Base-by-base conservation (phyloP, 2,329 filamentous ascomycete species). In the Aschersonia sp. region DNA sequence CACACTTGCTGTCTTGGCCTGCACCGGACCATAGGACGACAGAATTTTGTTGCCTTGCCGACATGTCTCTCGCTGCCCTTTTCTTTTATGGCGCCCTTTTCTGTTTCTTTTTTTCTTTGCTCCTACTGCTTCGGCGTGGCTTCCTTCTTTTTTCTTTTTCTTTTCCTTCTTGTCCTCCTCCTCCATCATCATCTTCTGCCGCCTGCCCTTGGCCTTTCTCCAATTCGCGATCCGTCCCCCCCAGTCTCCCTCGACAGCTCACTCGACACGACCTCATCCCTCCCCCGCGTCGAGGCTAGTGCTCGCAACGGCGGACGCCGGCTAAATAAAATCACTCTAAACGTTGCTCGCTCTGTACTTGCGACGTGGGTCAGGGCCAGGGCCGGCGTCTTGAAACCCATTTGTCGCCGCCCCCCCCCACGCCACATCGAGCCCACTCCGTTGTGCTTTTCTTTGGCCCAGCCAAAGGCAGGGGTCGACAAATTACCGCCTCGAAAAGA, bases 341-440 rank as follows among this genome's bases (percentile, higher is more conserved):
- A 7, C 35, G 12, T 7, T 38, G 35, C 35, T 12, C 35, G 20
- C 20, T 20, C 35, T 20, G 40, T 62, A 61, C 62, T 67, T 71
- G 68, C 70, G 64, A 68, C 68, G 65, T 61, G 61, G 67, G 68
- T 69, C 70, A 70, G 67, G 66, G 64, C 66, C 61, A 61, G 40
- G 60, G 61, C 58, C 60, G 62, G 59, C 48, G 60, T 63, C 64
- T 64, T 65, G 62, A 65, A 65, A 65, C 63, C 54, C 51, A 45
- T 54, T 48, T 45, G 12, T 48, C 43, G 35, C 45, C 45, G 43
- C 46, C 45, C 31, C 38, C 47, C 30, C 35, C 28, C 45, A 47
- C 48, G 48, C 35, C 48, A 32, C 48, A n/a, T 4, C 20, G 40
- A 40, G 44, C 47, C 44, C 47, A 44, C 43, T 31, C 38, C 45